phyloP scores from a whole-genome alignment of 139 green algal species.

The Bryopsis sp. region DNA sequence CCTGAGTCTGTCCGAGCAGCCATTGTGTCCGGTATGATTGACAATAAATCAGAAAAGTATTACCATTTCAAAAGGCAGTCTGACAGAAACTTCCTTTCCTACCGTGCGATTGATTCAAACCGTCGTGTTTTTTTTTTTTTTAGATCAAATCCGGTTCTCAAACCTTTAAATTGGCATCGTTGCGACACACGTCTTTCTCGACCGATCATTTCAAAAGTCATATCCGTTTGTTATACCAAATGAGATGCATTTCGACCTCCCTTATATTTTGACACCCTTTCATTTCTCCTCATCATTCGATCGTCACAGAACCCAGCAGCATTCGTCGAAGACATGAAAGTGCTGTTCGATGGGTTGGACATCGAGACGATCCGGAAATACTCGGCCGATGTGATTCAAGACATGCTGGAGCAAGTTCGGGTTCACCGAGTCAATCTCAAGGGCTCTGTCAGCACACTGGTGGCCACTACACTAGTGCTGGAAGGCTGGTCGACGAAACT shows the following conservation, averaged over 20 bases:
- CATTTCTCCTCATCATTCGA: neutral
- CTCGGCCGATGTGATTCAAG: conserved; percentile 59
- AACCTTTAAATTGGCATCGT: too few relatives aligned
- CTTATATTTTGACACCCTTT: neutral
- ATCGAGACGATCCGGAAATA: conserved; percentile 52
- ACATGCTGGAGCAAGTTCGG: conserved; percentile 72
- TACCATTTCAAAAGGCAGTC: too few relatives aligned
- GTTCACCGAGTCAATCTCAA: conserved; percentile 51
- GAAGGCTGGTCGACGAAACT: conserved; percentile 82
- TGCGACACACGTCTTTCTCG: neutral
- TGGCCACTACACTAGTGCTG: conserved; percentile 80
- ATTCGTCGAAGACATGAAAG: conserved; percentile 49
- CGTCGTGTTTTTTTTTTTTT: too few relatives aligned
- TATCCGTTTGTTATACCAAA: too few relatives aligned
- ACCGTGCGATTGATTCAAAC: too few relatives aligned
- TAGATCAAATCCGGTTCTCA: too few relatives aligned
- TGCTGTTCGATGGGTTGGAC: conserved; percentile 57
- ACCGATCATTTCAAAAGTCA: too few relatives aligned
- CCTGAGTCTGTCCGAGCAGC: conserved; percentile 39
- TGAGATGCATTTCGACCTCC: neutral
- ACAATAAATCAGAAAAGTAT: neutral
- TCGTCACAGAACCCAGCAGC: conserved; percentile 32
- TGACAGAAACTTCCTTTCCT: too few relatives aligned
- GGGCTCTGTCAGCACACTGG: conserved; percentile 49
- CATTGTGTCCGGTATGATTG: conserved; percentile 39